Conservation (phyloP, 1,284 basidiomycete species). For the Fomitiporia mediterranea region DNA sequence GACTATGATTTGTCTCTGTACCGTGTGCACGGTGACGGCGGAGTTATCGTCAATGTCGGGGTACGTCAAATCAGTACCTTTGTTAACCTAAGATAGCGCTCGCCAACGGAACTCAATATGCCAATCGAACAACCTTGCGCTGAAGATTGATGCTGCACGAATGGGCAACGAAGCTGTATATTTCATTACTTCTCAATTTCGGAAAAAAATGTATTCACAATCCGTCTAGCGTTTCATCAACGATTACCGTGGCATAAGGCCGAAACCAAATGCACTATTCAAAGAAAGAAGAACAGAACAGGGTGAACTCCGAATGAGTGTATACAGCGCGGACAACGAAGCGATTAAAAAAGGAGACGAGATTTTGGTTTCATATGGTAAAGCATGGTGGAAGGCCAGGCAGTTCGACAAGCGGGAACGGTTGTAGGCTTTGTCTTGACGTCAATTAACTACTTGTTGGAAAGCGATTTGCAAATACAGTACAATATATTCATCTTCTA, state of each 20-base stretch:
- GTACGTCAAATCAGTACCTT: conserved; percentile 28
- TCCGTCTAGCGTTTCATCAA: conserved; percentile 63
- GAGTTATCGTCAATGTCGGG: conserved; percentile 43
- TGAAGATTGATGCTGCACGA: conserved; percentile 60
- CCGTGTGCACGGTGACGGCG: conserved; percentile 43
- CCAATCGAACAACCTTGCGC: conserved; percentile 15
- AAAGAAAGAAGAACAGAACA: conserved; percentile 45
- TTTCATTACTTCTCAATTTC: neutral
- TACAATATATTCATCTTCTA: neutral
- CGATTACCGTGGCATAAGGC: conserved; percentile 73
- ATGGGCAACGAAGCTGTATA: conserved; percentile 72
- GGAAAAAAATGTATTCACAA: neutral
- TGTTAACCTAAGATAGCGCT: neutral
- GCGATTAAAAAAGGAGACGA: conserved; percentile 79
- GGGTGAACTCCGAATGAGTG: conserved; percentile 75
- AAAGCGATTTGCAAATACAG: neutral
- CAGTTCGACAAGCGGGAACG: conserved; percentile 12
- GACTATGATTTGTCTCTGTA: conserved; percentile 86
- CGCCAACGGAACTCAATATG: neutral
- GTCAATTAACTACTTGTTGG: neutral
- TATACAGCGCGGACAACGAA: conserved; percentile 55
- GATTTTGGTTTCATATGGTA: conserved; percentile 88
- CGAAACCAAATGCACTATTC: conserved; percentile 73
- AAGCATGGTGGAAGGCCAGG: conserved; percentile 77
- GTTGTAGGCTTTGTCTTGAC: neutral